phyloP scores from a whole-genome alignment of 192 early-diverging fungal species.

The Backusella luteola region DNA sequence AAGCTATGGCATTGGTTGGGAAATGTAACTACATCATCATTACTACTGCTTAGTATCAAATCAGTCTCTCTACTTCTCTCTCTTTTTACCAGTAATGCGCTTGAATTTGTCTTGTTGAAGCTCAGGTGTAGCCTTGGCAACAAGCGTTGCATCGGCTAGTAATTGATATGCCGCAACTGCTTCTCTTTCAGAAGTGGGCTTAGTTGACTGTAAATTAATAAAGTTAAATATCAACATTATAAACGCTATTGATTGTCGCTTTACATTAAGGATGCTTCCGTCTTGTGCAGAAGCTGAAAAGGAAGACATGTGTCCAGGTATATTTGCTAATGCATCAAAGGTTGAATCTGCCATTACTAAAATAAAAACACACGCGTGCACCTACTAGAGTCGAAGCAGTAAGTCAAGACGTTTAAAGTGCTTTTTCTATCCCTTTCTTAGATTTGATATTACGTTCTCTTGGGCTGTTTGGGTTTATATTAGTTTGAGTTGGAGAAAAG shows the following conservation, averaged over 20 bases:
- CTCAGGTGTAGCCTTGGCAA: background rate
- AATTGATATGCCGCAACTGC: constrained; percentile 16
- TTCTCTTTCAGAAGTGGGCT: background rate
- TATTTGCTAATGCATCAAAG: constrained; percentile 12
- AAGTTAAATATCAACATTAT: background rate
- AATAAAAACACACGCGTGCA: background rate
- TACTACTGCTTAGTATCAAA: background rate
- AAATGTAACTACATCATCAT: constrained; percentile 13
- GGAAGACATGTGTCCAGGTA: constrained; percentile 14
- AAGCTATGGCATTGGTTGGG: constrained; percentile 10
- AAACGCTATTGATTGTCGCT: no score
- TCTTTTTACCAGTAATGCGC: constrained; percentile 13
- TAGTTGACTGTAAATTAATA: background rate
- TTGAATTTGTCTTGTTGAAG: constrained; percentile 15
- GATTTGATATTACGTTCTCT: no score
- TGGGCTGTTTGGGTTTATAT: no score
- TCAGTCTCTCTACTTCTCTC: background rate
- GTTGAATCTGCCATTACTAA: constrained; percentile 1
- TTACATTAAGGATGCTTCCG: constrained; percentile 14
- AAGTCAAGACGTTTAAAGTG: background rate
- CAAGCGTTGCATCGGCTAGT: constrained; percentile 3
- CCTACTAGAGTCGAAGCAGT: background rate
- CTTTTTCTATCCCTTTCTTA: no score
- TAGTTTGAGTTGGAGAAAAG: no score
- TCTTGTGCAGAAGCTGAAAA: constrained; percentile 11